phyloP scores from a whole-genome alignment of 2,329 filamentous ascomycete species.

The Grosmannia penicillata region DNA sequence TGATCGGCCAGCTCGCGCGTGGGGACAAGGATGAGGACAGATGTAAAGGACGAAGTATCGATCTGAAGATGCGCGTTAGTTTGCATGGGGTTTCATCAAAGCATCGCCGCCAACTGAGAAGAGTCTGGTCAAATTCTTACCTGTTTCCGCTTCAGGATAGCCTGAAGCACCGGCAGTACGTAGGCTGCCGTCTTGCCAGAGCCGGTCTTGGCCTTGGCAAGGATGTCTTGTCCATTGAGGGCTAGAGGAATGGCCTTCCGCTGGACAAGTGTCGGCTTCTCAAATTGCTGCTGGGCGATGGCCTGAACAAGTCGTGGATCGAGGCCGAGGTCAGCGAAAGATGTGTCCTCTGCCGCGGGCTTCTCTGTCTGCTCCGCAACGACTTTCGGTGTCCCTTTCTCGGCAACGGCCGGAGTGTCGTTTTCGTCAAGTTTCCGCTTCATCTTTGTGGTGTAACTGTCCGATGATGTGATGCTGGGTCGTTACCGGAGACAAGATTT shows the following conservation, averaged over 20 bases:
- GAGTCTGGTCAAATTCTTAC: slow-evolving; percentile 7
- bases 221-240: slow-evolving; percentile 73
- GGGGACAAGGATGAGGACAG: slow-evolving; percentile 80
- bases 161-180: slow-evolving; percentile 73
- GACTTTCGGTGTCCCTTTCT: slow-evolving; percentile 7
- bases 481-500: neutral
- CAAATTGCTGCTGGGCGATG: slow-evolving; percentile 69
- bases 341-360: slow-evolving; percentile 4
- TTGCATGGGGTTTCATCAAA: no score
- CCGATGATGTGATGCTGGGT: neutral
- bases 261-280: slow-evolving; percentile 79
- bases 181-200: slow-evolving; percentile 98
- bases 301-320: slow-evolving; percentile 79
- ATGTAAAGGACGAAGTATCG: slow-evolving; percentile 38
- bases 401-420: slow-evolving; percentile 15
- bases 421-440: slow-evolving; percentile 45
- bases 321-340: slow-evolving; percentile 63
- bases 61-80: slow-evolving; percentile 23
- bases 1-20: slow-evolving; percentile 91
- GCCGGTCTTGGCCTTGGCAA: slow-evolving; percentile 86
- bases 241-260: slow-evolving; percentile 75
- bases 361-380: neutral
- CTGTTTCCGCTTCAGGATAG: slow-evolving; percentile 62
- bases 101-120: no score
- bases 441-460: slow-evolving; percentile 21